Evolutionary conservation across 2,329 filamentous ascomycete genomes (phyloP), one percentile per base, ranked within the genome.

Genomic region (Zymoseptoria crescenta): DNA sequence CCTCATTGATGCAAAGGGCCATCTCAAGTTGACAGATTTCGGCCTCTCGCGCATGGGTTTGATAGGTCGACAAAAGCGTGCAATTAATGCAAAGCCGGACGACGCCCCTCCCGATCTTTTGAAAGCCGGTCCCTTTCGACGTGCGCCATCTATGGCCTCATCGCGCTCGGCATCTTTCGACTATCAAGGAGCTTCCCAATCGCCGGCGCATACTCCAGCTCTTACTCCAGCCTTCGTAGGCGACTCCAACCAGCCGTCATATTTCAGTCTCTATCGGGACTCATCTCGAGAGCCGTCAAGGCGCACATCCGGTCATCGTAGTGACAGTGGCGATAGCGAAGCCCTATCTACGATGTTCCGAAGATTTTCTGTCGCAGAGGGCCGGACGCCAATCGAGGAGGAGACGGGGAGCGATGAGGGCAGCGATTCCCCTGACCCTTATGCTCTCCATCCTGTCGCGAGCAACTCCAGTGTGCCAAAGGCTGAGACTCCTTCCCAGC

Each of bases 21-120:
- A 99, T 75, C 78, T 99, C 59, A 99, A 99, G 75, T 80, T 99
- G 68, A 99, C 95, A 1, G 94, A 99, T 73, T 99, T 99, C 77
- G 94, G 94, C 61, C 80, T 99, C 27, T 99, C 94, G 10, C 87
- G 94, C 28, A 97, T 99, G 93, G 95, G 94, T 72, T 80, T 99
- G 63, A 89, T 99, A 62, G 94, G 94, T 60, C 89, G 94, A 68
- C 94, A 99, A 75, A 97, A 99, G 78, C 86, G 94, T 68, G 91
- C 93, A 21, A 80, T 96, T 53, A 94, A 87, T 70, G 86, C 82
- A 77, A 83, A 85, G 82, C 71, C 85, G 28, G 85, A 86, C 30
- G 93, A 99, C 64, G 85, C 87, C n/a, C 91, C 87, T 0, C 94
- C 94, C 0, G 95, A 99, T 76, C 79, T 99, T 10, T 81, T 97